Base-by-base conservation (phyloP, 306 rosid genomes). In the Cucurbita argyrosperma region DNA sequence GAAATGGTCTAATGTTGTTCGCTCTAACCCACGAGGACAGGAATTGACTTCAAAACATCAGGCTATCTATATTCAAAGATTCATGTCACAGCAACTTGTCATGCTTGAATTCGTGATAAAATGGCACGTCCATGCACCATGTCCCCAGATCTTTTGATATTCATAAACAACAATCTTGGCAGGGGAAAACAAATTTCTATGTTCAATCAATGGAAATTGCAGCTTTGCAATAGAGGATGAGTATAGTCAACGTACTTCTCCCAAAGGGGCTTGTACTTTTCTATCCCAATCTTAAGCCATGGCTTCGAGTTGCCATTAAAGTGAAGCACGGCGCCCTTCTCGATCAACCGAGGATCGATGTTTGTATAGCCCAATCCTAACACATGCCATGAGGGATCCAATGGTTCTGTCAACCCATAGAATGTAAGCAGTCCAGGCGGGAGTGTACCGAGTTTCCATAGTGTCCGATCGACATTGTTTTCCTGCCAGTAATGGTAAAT, bases 401-500 rank as follows among this genome's bases (percentile, higher is more conserved):
- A 72, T 23, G 94, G 88, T 64, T 88, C 84, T 1, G 90, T 88
- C 76, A 88, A 80, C 57, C 94, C 94, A 64, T 88, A 88, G 76
- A 88, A 88, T 18, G 94, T 88, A 79, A 88, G 75, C 30, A 88
- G 79, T 60, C 94, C 94, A 7, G 94, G 94, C 1, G 94, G 94
- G 59, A 88, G 81, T 15, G 94, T 88, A 60, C 94, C 94, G 0
- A 88, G 94, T 82, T 88, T 88, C 94, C 94, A 88, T 63, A 88
- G 77, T 16, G 94, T 88, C 52, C 94, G 79, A 67, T 88, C 90
- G 0, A 81, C 88, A 18, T 88, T 88, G 80, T 80, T 85, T 75
- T 88, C 94, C 78, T 88, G 94, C 94, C 94, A 88, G 69, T 88
- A 86, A 80, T 88, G 94, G 78, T 88, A 88, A 76, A 88, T 88